These are phyloP conservation scores for Paramecium octaurelia DNA, from an alignment of 73 alveolate genomes.

Conservation along the genomic window DNA sequence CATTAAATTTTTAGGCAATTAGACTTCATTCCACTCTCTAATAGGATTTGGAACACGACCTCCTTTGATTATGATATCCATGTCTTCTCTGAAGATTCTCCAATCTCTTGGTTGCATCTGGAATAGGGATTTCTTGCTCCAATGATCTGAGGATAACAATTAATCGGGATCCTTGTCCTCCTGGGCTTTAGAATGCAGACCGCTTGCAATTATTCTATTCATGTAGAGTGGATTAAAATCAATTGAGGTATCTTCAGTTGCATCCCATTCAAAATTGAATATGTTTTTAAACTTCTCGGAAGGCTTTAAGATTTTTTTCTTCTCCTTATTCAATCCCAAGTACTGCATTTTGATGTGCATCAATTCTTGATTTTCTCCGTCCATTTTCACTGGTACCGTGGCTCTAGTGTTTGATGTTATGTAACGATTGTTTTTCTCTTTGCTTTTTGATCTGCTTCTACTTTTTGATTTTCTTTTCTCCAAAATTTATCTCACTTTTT, in stretches of 20 bases:
- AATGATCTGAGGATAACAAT: conserved; percentile 30
- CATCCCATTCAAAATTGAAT: conserved; percentile 79
- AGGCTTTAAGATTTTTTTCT: conserved; percentile 73
- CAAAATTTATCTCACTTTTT: conserved; percentile 27
- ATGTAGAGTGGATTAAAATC: conserved; percentile 72
- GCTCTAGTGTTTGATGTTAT: conserved; percentile 61
- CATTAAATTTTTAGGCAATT: conserved; percentile 45
- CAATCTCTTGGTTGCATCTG: conserved; percentile 84
- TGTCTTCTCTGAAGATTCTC: conserved; percentile 84
- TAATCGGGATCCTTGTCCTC: conserved; percentile 13
- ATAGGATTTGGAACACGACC: conserved; percentile 74
- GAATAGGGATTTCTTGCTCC: conserved; percentile 46
- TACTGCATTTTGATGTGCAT: conserved; percentile 61
- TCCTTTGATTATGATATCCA: conserved; percentile 73
- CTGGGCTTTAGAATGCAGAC: not conserved
- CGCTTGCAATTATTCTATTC: conserved; percentile 55
- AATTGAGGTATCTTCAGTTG: conserved; percentile 80
- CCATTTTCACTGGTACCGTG: conserved; percentile 43
- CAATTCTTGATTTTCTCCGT: conserved; percentile 52
- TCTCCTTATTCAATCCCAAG: conserved; percentile 65
- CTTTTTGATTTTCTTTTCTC: conserved; percentile 46
- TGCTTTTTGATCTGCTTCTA: conserved; percentile 58
- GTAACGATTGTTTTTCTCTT: conserved; percentile 51
- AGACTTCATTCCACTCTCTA: conserved; percentile 76
- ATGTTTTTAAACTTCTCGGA: conserved; percentile 78